These are phyloP conservation scores for Persicaria maculosa DNA, from an alignment of 148 eudicot species.

Conservation along the genomic window DNA sequence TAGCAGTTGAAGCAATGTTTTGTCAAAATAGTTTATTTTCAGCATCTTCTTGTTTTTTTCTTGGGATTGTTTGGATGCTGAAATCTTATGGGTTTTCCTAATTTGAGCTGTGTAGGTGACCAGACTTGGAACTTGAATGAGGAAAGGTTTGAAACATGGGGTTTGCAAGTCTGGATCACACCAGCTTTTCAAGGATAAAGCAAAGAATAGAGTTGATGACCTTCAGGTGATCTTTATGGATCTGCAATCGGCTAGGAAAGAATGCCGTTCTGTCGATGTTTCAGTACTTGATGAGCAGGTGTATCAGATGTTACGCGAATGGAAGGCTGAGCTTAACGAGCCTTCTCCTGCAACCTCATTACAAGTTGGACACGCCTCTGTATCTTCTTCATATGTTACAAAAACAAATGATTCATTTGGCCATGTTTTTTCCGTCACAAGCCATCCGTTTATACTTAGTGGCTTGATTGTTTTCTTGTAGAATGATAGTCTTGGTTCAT, in stretches of 20 bases:
- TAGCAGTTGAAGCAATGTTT: background rate
- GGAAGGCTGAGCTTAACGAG: conserved; percentile 87
- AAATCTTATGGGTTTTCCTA: background rate
- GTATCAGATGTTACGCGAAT: conserved; percentile 88
- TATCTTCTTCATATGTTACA: background rate
- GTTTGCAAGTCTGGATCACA: conserved; percentile 77
- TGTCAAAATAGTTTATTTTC: background rate
- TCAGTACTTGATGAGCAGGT: conserved; percentile 81
- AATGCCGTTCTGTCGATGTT: conserved; percentile 68
- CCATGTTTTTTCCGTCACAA: background rate
- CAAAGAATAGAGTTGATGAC: conserved; percentile 94
- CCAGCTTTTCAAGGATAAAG: conserved; percentile 82
- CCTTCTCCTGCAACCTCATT: conserved; percentile 91
- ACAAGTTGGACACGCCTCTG: conserved; percentile 27
- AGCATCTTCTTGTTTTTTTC: background rate
- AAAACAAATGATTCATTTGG: conserved; percentile 6
- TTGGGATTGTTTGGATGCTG: background rate
- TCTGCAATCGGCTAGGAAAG: conserved; percentile 83
- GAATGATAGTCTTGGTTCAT: conserved; percentile 74
- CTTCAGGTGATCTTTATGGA: conserved; percentile 80
- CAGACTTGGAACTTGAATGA: conserved; percentile 32
- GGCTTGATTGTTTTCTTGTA: conserved; percentile 25
- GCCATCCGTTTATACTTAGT: background rate
- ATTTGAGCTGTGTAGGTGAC: conserved; percentile 3
- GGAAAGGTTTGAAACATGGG: conserved; percentile 64